Percentiles rank a stretch among this genome's conserved stretches.
Conservation (phyloP, 768 basidiomycete species). For the Russula foetens region DNA sequence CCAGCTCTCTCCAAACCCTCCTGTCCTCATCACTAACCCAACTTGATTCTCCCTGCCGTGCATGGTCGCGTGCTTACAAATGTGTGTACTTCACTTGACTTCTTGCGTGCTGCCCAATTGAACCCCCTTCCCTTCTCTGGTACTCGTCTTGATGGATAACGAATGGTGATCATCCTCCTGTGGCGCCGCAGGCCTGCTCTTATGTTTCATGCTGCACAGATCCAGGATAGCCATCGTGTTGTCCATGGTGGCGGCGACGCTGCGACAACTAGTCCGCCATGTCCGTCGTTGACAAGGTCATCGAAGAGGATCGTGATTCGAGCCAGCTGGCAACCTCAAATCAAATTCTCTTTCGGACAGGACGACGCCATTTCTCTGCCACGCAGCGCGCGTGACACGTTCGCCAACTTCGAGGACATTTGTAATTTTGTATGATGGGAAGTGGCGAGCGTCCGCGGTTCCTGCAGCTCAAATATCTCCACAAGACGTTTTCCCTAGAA, state of each 20-base stretch:
- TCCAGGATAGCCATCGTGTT: slow-evolving; percentile 93
- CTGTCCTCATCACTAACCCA: too few relatives aligned
- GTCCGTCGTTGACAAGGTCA: slow-evolving; percentile 95
- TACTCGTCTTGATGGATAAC: too few relatives aligned
- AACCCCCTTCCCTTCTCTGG: too few relatives aligned
- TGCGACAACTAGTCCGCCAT: slow-evolving; percentile 93
- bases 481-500: slow-evolving; percentile 91
- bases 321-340: slow-evolving; percentile 25
- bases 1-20: too few relatives aligned
- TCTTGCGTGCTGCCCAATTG: too few relatives aligned
- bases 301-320: slow-evolving; percentile 81
- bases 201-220: slow-evolving; percentile 93
- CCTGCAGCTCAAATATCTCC: slow-evolving; percentile 72
- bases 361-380: slow-evolving; percentile 48
- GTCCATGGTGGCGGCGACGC: slow-evolving; percentile 90
- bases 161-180: too few relatives aligned
- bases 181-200: too few relatives aligned
- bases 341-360: slow-evolving; percentile 51
- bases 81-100: too few relatives aligned
- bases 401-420: slow-evolving; percentile 84
- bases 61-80: too few relatives aligned
- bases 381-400: slow-evolving; percentile 79
- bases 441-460: slow-evolving; percentile 68
- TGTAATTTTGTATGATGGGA: slow-evolving; percentile 82
- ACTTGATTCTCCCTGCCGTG: too few relatives aligned